Evolutionary conservation across 306 rosid genomes (phyloP).

Genomic region (Quercus rubra): DNA sequence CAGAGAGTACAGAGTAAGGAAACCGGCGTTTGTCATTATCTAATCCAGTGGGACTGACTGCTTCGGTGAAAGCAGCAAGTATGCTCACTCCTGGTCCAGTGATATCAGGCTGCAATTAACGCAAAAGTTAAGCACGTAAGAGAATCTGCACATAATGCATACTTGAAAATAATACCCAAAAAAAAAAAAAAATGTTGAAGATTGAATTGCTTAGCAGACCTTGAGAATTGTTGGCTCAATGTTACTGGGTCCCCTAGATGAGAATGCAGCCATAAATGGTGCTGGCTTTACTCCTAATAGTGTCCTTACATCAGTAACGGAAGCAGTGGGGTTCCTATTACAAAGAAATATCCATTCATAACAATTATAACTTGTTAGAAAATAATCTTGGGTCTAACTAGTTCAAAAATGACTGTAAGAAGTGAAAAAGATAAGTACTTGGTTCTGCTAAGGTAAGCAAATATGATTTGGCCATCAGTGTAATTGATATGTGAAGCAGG

Average conservation of each 20-base stretch:
- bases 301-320: conserved; percentile 39
- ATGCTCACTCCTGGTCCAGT: conserved; percentile 54
- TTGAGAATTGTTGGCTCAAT: conserved; percentile 50
- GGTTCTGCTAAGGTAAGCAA: conserved; percentile 39
- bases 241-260: conserved; percentile 66
- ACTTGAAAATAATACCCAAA: neutral
- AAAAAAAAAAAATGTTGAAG: neutral
- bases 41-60: neutral
- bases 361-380: neutral
- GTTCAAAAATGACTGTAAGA: neutral
- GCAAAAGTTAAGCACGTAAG: neutral
- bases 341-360: neutral
- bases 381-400: neutral
- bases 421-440: conserved; percentile 29
- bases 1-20: conserved; percentile 25
- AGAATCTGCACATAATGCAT: neutral
- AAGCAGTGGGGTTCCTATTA: conserved; percentile 51
- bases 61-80: conserved; percentile 40
- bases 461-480: conserved; percentile 33
- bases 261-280: conserved; percentile 58
- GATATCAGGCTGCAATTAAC: conserved; percentile 53
- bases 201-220: conserved; percentile 32
- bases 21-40: conserved; percentile 19
- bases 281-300: conserved; percentile 34
- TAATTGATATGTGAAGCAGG: conserved; percentile 47